phyloP scores from a whole-genome alignment of 75 land plant genomes.

The Sequoia sempervirens region DNA sequence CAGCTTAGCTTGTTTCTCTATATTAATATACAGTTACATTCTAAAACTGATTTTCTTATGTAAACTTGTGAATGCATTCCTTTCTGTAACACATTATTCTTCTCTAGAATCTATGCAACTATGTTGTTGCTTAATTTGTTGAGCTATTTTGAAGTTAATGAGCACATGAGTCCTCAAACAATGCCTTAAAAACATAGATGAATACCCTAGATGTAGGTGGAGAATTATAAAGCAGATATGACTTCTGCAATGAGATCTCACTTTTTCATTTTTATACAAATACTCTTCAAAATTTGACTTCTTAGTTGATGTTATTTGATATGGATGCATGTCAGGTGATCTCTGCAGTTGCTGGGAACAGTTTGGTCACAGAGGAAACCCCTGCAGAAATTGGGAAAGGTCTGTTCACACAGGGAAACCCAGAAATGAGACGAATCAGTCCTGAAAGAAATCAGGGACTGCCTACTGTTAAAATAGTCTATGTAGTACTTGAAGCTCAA shows the following conservation, averaged over 20 bases:
- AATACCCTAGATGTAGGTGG: not conserved
- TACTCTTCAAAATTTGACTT: not conserved
- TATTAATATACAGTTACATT: not conserved
- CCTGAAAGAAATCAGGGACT: conserved; percentile 52
- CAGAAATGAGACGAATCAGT: conserved; percentile 75
- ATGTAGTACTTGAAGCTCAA: conserved; percentile 94
- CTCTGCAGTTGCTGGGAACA: conserved; percentile 58
- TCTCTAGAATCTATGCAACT: not conserved
- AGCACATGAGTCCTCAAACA: not conserved
- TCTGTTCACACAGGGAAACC: conserved; percentile 80
- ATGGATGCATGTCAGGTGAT: conserved; percentile 4
- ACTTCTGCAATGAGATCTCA: not conserved
- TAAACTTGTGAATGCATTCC: not conserved
- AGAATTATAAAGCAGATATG: not conserved
- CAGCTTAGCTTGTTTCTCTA: not conserved
- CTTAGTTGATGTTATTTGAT: not conserved
- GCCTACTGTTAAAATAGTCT: conserved; percentile 83
- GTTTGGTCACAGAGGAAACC: conserved; percentile 52
- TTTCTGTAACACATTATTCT: not conserved
- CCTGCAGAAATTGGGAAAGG: conserved; percentile 65
- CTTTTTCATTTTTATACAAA: not conserved
- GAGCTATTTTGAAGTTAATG: not conserved
- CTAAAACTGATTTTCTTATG: not conserved
- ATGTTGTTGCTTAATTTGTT: not conserved
- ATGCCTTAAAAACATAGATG: not conserved